Evolutionary conservation across 2,329 filamentous ascomycete genomes (phyloP).

Genomic region (Samsoniella hepiali): DNA sequence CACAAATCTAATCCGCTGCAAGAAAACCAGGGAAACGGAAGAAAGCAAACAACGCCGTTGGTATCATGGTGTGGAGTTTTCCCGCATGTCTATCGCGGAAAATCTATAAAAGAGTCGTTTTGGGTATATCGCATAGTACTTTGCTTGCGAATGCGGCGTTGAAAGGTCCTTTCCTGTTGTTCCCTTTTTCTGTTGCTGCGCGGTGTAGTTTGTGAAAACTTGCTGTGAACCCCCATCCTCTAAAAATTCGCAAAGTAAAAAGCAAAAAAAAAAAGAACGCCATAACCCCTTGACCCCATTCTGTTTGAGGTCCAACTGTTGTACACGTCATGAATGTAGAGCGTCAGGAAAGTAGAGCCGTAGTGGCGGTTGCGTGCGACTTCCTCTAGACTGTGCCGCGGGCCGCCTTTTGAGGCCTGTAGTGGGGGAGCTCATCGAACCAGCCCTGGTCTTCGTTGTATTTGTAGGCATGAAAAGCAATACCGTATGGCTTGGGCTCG

Average conservation of each 20-base stretch:
- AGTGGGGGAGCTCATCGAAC: constrained; percentile 85
- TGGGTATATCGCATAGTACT: constrained; percentile 4
- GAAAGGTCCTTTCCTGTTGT: constrained; percentile 10
- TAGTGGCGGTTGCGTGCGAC: not conserved
- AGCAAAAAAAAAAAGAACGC: constrained; percentile 2
- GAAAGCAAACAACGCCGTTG: constrained; percentile 13
- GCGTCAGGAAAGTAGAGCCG: constrained; percentile 3
- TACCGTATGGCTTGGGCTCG: constrained; percentile 95
- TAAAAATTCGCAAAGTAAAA: not conserved
- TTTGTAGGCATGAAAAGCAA: constrained; percentile 92
- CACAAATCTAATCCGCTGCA: not conserved
- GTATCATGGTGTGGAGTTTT: constrained; percentile 3
- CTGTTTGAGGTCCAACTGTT: constrained; percentile 1
- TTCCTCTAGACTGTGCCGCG: constrained; percentile 25
- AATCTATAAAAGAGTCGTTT: not conserved
- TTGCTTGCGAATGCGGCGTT: constrained; percentile 3
- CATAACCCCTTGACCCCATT: not conserved
- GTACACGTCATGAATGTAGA: constrained; percentile 10
- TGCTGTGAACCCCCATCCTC: not conserved
- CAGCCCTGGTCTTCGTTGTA: constrained; percentile 76
- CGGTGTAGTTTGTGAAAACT: constrained; percentile 2
- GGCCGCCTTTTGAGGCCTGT: constrained; percentile 61
- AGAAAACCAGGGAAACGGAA: not conserved
- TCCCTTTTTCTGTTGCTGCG: constrained; percentile 13
- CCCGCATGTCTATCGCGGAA: constrained; percentile 4